Conservation (phyloP, 2,329 filamentous ascomycete genomes). For the Biscogniauxia mediterranea region DNA sequence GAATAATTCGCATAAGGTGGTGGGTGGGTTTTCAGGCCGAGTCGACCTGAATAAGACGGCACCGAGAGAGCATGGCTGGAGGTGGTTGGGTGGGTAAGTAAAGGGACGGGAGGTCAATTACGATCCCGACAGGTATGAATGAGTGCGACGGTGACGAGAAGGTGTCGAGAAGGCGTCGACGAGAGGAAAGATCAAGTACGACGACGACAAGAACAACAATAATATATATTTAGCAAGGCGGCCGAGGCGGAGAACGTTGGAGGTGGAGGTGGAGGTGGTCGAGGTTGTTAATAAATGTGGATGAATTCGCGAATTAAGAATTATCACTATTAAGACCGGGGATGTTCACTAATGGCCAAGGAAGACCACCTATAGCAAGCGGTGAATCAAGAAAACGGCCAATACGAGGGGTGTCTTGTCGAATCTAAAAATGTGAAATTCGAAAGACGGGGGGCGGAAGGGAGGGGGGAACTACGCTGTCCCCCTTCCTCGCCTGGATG, state of each 20-base stretch:
- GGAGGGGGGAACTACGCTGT: not conserved
- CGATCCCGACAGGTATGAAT: too few species aligned
- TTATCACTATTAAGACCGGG: not conserved
- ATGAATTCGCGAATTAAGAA: not conserved
- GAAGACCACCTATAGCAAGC: not conserved
- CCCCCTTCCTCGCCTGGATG: too few species aligned
- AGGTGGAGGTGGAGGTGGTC: not conserved
- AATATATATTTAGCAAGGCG: not conserved
- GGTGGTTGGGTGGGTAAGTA: not conserved
- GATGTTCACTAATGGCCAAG: not conserved
- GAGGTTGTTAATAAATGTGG: not conserved
- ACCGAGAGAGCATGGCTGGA: constrained; percentile 20
- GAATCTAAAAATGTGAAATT: not conserved
- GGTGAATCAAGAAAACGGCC: not conserved
- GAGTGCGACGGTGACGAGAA: too few species aligned
- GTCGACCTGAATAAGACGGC: constrained; percentile 19
- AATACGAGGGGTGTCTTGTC: not conserved
- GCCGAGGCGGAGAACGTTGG: not conserved
- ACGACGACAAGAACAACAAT: not conserved
- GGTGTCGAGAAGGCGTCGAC: too few species aligned
- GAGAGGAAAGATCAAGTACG: not conserved
- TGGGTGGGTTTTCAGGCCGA: constrained; percentile 19
- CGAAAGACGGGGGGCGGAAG: not conserved
- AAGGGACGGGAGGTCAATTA: not conserved
- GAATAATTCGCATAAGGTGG: constrained; percentile 7